A percentile compares a stretch with the other conserved stretches of the same genome.
Evolutionary conservation across 73 alveolate genomes (phyloP).

Genomic region (Tetrahymena borealis): DNA sequence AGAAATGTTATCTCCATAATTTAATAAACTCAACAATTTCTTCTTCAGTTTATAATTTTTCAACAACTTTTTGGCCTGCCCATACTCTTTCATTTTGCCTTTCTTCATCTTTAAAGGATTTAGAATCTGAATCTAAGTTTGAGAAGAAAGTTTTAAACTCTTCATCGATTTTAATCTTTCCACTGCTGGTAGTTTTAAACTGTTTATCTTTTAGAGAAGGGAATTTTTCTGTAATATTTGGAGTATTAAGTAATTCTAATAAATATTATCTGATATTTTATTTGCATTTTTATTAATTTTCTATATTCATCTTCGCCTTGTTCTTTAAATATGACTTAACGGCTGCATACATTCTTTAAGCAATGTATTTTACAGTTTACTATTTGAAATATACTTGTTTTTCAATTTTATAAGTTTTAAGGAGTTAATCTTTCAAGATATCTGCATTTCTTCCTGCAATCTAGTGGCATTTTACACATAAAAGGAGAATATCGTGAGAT

Average conservation of each 20-base stretch:
- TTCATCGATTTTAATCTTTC: neutral
- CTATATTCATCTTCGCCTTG: neutral
- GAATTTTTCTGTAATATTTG: neutral
- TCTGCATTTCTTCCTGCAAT: constrained; percentile 73
- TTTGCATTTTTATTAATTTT: neutral
- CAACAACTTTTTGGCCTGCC: constrained; percentile 84
- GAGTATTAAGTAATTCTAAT: neutral
- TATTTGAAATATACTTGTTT: neutral
- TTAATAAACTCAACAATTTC: constrained; percentile 68
- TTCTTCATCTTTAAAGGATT: constrained; percentile 41
- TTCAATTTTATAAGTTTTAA: constrained; percentile 55
- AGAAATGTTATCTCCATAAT: constrained; percentile 83
- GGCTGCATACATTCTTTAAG: neutral
- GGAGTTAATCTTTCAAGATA: constrained; percentile 54
- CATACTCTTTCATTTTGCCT: constrained; percentile 50
- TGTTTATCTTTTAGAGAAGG: neutral
- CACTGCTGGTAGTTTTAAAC: neutral
- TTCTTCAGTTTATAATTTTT: constrained; percentile 58
- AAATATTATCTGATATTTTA: neutral
- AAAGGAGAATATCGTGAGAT: constrained; percentile 91
- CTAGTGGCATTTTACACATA: constrained; percentile 93
- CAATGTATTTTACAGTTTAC: neutral
- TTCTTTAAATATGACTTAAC: neutral
- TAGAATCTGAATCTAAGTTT: neutral
- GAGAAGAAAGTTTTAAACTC: neutral